A percentile compares a stretch with the other conserved stretches of the same genome.
Evolutionary conservation across 2,329 filamentous ascomycete species (phyloP).

Genomic region (Fusarium chaquense): DNA sequence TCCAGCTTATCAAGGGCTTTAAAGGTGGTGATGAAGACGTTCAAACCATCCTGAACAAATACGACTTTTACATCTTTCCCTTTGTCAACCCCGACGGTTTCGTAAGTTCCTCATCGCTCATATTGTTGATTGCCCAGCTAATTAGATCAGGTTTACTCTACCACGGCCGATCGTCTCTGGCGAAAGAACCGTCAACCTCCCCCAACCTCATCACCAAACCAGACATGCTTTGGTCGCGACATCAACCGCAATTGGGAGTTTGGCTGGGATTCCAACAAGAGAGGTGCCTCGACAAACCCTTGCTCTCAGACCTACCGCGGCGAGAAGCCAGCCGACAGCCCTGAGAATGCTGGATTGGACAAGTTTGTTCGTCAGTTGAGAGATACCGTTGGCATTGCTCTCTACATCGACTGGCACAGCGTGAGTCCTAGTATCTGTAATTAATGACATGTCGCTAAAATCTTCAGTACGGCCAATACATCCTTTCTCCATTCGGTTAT

Average conservation of each 20-base stretch:
- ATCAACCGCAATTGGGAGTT: conserved; percentile 68
- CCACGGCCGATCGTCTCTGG: conserved; percentile 62
- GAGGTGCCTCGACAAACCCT: conserved; percentile 61
- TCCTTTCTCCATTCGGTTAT: conserved; percentile 61
- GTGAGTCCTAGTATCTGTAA: neutral
- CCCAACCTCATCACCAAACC: conserved; percentile 34
- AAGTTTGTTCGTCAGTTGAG: conserved; percentile 50
- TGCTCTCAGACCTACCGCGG: conserved; percentile 62
- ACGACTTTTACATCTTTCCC: conserved; percentile 68
- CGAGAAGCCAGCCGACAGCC: conserved; percentile 55
- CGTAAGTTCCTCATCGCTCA: conserved; percentile 28
- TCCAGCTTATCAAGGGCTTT: conserved; percentile 59
- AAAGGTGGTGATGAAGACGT: conserved; percentile 51
- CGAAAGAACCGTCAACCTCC: conserved; percentile 63
- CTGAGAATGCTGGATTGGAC: conserved; percentile 61
- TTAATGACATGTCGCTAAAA: neutral
- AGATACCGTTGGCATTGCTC: conserved; percentile 53
- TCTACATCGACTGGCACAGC: conserved; percentile 62
- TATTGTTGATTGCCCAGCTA: neutral
- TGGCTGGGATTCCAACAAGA: conserved; percentile 58
- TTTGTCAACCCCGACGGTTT: conserved; percentile 61
- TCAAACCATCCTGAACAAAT: conserved; percentile 63
- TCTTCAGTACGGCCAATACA: conserved; percentile 57
- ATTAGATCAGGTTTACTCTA: conserved; percentile 55
- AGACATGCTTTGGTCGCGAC: conserved; percentile 62